Base-by-base conservation (phyloP, 2,329 filamentous ascomycete genomes). In the Leptographium procerum region DNA sequence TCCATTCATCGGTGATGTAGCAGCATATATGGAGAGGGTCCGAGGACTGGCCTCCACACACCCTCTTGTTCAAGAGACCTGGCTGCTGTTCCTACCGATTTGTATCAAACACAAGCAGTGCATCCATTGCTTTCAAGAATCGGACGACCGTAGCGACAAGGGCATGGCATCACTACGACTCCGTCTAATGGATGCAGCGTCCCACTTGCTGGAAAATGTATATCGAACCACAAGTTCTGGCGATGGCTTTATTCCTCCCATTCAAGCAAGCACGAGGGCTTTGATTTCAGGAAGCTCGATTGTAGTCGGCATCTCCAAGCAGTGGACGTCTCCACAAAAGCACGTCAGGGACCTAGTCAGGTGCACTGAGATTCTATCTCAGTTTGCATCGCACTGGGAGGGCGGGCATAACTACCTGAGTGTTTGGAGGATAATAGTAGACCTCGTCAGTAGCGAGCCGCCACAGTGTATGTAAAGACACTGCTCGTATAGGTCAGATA, bases 71-170 rank as follows among this genome's bases (percentile, higher is more conserved):
- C 24, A 57, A 6, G 31, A 57, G 34, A 43, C 56, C 13, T 57
- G 56, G 56, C 48, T 57, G 24, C 34, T 53, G 1, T 52, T 57
- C 33, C 36, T 57, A 9, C 56, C 56, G 11, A 6, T 52, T 9
- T 52, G 48, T 29, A 51, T 53, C 22, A 11, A 16, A 11, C 56
- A 57, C 33, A 22, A 28, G 13, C 56, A 57, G 50, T 57, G 56
- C 50, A 28, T 57, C 26, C 56, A 57, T 50, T 57, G 56, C 50
- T 57, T 57, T 14, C 56, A 57, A 31, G 56, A 57, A 40, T 16
- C 33, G 11, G 56, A 57, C 26, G 50, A 57, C 26, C 48, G 48
- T n/a, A n/a, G n/a, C 11, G 34, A n/a, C 9, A 16, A 26, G 10
- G 56, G 56, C 33, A 57, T 57, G 56, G n/a, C 16, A 16, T 45